Evolutionary conservation across 768 basidiomycete species (phyloP).

Genomic region (Leccinum sublutescens): DNA sequence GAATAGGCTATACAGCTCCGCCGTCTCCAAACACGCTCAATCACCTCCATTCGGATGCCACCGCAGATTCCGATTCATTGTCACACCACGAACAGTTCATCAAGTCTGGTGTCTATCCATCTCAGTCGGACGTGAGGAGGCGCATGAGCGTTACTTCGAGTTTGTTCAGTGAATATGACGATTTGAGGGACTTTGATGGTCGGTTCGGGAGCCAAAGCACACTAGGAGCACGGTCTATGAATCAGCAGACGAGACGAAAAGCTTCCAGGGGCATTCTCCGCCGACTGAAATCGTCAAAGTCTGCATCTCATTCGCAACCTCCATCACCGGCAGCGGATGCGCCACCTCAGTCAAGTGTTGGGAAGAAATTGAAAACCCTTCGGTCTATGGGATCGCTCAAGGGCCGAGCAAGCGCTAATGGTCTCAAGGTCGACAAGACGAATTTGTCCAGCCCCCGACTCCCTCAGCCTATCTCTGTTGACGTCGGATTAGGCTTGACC

Average conservation of each 20-base stretch:
- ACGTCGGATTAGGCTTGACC: conserved; percentile 55
- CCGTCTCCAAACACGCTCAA: conserved; percentile 34
- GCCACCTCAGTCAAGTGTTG: conserved; percentile 30
- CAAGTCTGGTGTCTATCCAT: conserved; percentile 29
- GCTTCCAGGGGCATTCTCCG: conserved; percentile 67
- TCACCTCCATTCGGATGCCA: conserved; percentile 18
- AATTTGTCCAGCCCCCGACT: conserved; percentile 50
- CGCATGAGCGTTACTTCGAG: conserved; percentile 74
- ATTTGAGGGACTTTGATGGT: conserved; percentile 83
- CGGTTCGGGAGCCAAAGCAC: conserved; percentile 82
- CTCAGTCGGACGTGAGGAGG: conserved; percentile 40
- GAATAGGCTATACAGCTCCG: conserved; percentile 75
- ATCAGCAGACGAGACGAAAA: conserved; percentile 49
- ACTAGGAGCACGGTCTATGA: conserved; percentile 46
- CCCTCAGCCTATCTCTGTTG: conserved; percentile 53
- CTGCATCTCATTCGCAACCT: conserved; percentile 44
- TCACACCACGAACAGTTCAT: conserved; percentile 21
- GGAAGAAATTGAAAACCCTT: conserved; percentile 65
- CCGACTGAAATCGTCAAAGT: conserved; percentile 49
- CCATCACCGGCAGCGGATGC: conserved; percentile 44
- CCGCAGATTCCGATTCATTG: conserved; percentile 16
- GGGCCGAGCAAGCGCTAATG: conserved; percentile 38
- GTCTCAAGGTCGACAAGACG: conserved; percentile 34
- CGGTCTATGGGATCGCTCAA: conserved; percentile 82
- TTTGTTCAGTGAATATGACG: conserved; percentile 83